Evolutionary conservation across 129 eudicot species (phyloP), one percentile per base, ranked within the genome.

Genomic region (Flaveria linearis): DNA sequence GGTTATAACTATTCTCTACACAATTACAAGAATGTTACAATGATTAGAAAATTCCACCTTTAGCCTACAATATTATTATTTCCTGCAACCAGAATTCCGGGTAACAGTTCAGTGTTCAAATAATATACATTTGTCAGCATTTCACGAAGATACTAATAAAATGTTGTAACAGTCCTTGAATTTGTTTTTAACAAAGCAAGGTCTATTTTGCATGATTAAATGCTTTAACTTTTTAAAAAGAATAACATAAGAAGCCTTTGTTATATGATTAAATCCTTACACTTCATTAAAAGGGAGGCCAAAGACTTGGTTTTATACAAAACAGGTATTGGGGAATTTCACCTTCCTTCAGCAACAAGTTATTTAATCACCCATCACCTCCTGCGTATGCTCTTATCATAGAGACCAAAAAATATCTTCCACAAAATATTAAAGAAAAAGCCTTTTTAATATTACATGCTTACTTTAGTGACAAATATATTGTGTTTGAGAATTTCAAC

Each of bases 91-190:
- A 65, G 14, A 51, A 15, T 51, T 71, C 10, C n/a, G 2, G 33
- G 64, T 43, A 43, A 60, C 43, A 43, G 71, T 20, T 60, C 49
- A 39, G 18, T 28, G 4, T 42, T 57, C n/a, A 74, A 13, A 42
- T n/a, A 52, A 30, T 10, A 72, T 17, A 26, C 47, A 28, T 30
- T 55, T 67, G 56, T 36, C 45, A 16, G 52, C 50, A 50, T 64
- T 76, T 76, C 28, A 65, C 30, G 33, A 28, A 33, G 14, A 76
- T 65, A 46, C 49, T 20, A 63, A 49, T 20, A 64, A 13, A 64
- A 14, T 65, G 49, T 51, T 75, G 61, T 4, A 12, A 64, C 15
- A n/a, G 30, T 63, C 17, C 10, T 25, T 49, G 16, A 45, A 73
- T 41, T 22, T 20, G 20, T 67, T 42, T 51, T 16, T 51, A 51